A percentile compares a stretch with the other conserved stretches of the same genome.
Conservation (phyloP, 306 rosid genomes). For the Notholithocarpus densiflorus region DNA sequence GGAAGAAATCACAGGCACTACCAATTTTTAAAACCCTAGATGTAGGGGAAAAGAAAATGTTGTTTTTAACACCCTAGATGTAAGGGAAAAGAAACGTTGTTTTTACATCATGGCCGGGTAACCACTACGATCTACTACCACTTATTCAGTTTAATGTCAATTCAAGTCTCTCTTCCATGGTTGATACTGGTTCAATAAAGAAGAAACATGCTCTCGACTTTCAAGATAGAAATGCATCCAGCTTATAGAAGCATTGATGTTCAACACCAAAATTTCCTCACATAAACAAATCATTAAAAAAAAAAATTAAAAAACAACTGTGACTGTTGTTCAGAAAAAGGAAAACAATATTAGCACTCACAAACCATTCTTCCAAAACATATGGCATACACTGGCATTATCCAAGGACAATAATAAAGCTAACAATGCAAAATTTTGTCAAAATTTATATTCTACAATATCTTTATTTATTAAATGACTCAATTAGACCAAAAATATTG, state of each 20-base stretch:
- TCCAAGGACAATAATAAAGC: too few species aligned
- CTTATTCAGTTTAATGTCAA: not conserved
- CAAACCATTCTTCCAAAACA: too few species aligned
- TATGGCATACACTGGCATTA: too few species aligned
- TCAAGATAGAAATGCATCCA: not conserved
- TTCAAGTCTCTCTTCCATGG: not conserved
- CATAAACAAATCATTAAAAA: too few species aligned
- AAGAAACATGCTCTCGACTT: not conserved
- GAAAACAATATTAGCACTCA: too few species aligned
- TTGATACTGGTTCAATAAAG: not conserved
- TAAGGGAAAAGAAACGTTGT: too few species aligned
- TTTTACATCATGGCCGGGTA: too few species aligned
- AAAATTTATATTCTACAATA: not conserved
- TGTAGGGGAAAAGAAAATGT: not conserved
- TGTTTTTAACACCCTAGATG: not conserved
- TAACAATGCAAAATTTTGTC: too few species aligned
- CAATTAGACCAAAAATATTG: not conserved
- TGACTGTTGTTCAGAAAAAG: too few species aligned
- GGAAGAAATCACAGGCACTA: not conserved
- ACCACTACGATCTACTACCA: not conserved
- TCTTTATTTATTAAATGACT: not conserved
- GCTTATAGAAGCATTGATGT: not conserved
- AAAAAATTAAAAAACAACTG: too few species aligned
- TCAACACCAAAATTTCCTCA: too few species aligned
- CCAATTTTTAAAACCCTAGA: not conserved